These are phyloP conservation scores for Lyophyllum atratum DNA, from an alignment of 768 basidiomycete species.

Conservation along the genomic window DNA sequence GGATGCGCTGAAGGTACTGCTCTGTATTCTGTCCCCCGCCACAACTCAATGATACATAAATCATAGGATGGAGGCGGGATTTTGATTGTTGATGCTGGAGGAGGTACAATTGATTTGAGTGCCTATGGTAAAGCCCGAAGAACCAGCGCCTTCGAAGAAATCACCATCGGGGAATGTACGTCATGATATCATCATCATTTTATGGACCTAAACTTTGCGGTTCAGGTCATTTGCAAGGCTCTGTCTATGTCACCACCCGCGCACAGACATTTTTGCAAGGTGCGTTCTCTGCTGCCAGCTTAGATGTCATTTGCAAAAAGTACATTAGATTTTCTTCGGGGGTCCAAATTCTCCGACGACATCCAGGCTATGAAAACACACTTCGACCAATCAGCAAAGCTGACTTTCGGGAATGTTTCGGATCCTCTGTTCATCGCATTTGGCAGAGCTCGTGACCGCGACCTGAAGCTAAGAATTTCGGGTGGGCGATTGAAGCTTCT, in stretches of 20 bases:
- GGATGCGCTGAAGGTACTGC: slow-evolving; percentile 28
- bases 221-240: slow-evolving; percentile 40
- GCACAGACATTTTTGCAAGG: slow-evolving; percentile 33
- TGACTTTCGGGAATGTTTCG: slow-evolving; percentile 34
- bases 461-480: slow-evolving; percentile 33
- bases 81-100: slow-evolving; percentile 62
- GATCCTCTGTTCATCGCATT: slow-evolving; percentile 44
- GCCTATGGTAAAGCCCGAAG: slow-evolving; percentile 44
- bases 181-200: not conserved
- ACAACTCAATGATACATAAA: not conserved
- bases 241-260: slow-evolving; percentile 40
- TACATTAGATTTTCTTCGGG: slow-evolving; percentile 32
- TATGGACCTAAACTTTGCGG: not conserved
- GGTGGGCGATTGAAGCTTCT: slow-evolving; percentile 40
- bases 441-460: slow-evolving; percentile 39
- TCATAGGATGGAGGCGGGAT: slow-evolving; percentile 45
- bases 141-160: slow-evolving; percentile 27
- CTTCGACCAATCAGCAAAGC: slow-evolving; percentile 44
- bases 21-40: not conserved
- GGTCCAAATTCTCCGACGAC: slow-evolving; percentile 37
- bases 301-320: not conserved
- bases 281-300: slow-evolving; percentile 12
- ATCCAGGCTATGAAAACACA: slow-evolving; percentile 33
- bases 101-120: slow-evolving; percentile 63
- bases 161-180: slow-evolving; percentile 37